These are phyloP conservation scores for Neophaeococcomyces aloes DNA, from an alignment of 2,329 filamentous ascomycete species.

Conservation along the genomic window DNA sequence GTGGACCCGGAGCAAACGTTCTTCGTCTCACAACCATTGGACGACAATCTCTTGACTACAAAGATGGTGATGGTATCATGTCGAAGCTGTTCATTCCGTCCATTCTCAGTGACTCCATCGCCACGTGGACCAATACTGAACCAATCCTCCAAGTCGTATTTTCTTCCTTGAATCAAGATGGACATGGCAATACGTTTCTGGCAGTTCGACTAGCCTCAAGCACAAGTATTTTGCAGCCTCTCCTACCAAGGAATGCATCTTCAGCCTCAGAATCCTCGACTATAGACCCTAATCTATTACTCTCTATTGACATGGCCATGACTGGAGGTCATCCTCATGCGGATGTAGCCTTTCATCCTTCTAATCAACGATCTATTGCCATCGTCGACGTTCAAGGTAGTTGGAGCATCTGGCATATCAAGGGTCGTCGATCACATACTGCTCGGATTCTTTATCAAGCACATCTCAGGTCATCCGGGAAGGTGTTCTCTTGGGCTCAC, in stretches of 20 bases:
- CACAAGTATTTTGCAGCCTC: slow-evolving; percentile 4
- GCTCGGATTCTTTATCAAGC: slow-evolving; percentile 25
- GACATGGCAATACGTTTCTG: slow-evolving; percentile 1
- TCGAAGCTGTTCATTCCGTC: background rate
- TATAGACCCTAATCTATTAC: background rate
- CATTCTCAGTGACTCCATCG: background rate
- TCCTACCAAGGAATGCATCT: background rate
- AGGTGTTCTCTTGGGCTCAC: slow-evolving; percentile 14
- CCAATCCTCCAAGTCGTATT: slow-evolving; percentile 3
- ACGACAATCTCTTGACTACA: background rate
- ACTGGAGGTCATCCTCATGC: slow-evolving; percentile 41
- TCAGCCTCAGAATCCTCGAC: background rate
- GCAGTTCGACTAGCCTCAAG: slow-evolving; percentile 1
- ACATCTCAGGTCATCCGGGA: slow-evolving; percentile 10
- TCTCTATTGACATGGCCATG: background rate
- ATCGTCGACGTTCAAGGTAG: slow-evolving; percentile 43
- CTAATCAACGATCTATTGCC: slow-evolving; percentile 46
- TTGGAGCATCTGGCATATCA: slow-evolving; percentile 44
- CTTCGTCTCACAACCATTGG: slow-evolving; percentile 1
- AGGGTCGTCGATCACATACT: slow-evolving; percentile 24
- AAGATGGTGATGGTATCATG: background rate
- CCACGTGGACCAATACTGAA: background rate
- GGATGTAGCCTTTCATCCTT: slow-evolving; percentile 50
- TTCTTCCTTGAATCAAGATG: background rate
- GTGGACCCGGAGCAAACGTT: background rate